These are phyloP conservation scores for Tricladium varicosporioides DNA, from an alignment of 2,329 filamentous ascomycete species.

Conservation along the genomic window DNA sequence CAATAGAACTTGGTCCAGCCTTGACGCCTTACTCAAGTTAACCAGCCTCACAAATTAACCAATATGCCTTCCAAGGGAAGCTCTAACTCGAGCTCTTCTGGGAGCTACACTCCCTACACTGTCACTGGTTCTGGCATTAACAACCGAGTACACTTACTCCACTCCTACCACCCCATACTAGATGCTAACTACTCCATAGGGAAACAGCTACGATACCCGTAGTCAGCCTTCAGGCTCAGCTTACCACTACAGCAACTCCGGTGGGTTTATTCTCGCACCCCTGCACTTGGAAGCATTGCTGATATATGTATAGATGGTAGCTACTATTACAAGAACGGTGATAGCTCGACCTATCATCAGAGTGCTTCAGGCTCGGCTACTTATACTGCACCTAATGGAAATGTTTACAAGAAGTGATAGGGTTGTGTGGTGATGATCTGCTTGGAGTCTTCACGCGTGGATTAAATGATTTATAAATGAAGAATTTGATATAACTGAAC, in stretches of 20 bases:
- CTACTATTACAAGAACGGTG: conserved; percentile 71
- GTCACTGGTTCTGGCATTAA: conserved; percentile 53
- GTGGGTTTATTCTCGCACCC: conserved; percentile 36
- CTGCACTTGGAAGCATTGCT: not conserved
- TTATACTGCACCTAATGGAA: conserved; percentile 57
- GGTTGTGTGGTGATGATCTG: not conserved
- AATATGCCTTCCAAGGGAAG: conserved; percentile 20
- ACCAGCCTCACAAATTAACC: not conserved
- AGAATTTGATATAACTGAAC: no score
- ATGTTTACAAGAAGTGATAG: conserved; percentile 28
- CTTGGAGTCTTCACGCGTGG: not conserved
- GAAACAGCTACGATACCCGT: conserved; percentile 66
- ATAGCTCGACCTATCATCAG: conserved; percentile 69
- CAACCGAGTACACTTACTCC: conserved; percentile 52
- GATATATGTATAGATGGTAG: conserved; percentile 51
- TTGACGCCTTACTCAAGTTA: no score
- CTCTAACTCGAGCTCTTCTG: conserved; percentile 10
- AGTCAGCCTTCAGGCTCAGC: conserved; percentile 56
- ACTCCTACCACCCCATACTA: not conserved
- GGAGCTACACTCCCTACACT: conserved; percentile 36
- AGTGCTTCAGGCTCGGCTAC: conserved; percentile 53
- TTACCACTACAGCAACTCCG: conserved; percentile 65
- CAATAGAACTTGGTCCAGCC: no score
- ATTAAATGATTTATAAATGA: no score
- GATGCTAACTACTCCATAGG: conserved; percentile 40